Conservation (phyloP, 164 flowering plant species). For the Piper longum region DNA sequence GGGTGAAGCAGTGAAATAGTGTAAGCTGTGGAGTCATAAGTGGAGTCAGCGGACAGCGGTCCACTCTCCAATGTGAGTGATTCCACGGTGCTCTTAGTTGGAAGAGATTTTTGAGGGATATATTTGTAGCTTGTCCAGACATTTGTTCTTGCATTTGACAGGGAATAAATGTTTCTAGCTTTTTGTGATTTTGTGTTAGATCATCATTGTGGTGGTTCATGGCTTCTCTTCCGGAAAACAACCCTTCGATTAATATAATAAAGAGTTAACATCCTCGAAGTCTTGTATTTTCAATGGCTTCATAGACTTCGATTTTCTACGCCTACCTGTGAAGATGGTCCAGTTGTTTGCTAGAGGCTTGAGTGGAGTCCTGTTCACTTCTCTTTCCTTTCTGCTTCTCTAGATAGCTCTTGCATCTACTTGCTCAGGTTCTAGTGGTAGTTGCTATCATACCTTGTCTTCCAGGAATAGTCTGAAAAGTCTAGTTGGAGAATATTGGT, state of each 20-base stretch:
- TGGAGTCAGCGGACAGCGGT: neutral
- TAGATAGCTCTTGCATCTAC: constrained; percentile 3
- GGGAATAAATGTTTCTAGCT: neutral
- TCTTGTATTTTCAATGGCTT: constrained; percentile 10
- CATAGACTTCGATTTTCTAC: constrained; percentile 3
- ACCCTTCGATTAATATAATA: constrained; percentile 9
- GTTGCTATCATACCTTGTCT: neutral
- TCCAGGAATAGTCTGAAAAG: neutral
- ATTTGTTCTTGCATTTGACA: neutral
- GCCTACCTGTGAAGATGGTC: constrained; percentile 18
- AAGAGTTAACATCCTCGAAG: neutral
- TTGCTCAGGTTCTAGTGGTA: neutral
- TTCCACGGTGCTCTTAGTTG: neutral
- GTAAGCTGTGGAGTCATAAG: neutral
- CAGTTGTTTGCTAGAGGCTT: constrained; percentile 31
- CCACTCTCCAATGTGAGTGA: neutral
- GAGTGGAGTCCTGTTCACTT: constrained; percentile 23
- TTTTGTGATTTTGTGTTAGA: neutral
- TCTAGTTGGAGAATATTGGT: neutral
- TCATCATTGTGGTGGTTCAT: neutral
- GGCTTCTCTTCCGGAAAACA: constrained; percentile 12
- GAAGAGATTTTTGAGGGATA: neutral
- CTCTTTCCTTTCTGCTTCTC: constrained; percentile 30
- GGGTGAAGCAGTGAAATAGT: neutral
- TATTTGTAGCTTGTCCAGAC: neutral